Evolutionary conservation across 2,329 filamentous ascomycete genomes (phyloP), one percentile per base, ranked within the genome.

Genomic region (Alternaria triticina): DNA sequence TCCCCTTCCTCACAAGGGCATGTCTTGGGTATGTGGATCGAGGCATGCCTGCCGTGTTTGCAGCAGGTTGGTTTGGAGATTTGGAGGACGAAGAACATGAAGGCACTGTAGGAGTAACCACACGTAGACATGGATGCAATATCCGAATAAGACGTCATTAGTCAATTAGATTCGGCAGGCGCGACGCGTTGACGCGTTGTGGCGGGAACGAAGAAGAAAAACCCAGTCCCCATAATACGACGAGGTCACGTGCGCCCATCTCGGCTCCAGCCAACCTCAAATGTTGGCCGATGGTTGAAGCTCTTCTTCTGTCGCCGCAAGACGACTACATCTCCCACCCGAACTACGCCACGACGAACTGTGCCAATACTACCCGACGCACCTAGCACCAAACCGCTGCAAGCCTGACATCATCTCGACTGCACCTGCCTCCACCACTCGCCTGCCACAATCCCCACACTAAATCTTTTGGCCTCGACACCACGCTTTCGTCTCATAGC

Each of bases 391-490:
- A 51, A 62, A 64, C 63, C 61, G 67, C 73, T 71, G 64, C 68
- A 63, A 61, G 66, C 68, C 65, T 62, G 62, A 69, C 66, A 64
- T 66, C 70, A 47, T 55, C 62, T 64, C 61, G 47, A 65, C 68
- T 64, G 70, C 66, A 70, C 67, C 71, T 72, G 70, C 71, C 67
- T 65, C 62, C 54, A 61, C 59, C 67, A 62, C 59, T 67, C 61
- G 64, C 50, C 70, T 66, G 69, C 70, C 66, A 69, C 68, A 68
- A 66, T 66, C 68, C 66, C 70, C 67, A 65, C 66, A 64, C 66
- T 63, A 64, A 67, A 73, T 70, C 68, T 67, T 67, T 57, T 65
- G 64, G 70, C 68, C 65, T 74, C 69, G 70, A 71, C 62, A 67
- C 58, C 67, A 70, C 67, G 40, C 61, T 68, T 62, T 63, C 59